Base-by-base conservation (phyloP, 768 basidiomycete genomes). In the Pleurotus tuber-regium region DNA sequence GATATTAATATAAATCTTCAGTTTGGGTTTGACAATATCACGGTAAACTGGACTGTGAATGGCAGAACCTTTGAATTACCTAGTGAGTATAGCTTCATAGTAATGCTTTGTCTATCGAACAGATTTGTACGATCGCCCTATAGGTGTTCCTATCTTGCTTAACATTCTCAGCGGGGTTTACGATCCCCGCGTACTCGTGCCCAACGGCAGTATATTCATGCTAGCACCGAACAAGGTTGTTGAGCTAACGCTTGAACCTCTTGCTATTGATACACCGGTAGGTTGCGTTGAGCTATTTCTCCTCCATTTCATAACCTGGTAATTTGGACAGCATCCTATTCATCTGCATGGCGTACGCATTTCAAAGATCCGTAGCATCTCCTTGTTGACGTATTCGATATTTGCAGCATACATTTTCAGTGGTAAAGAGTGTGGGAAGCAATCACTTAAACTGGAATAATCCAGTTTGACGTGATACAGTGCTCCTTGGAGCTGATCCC, bases 121-220 rank as follows among this genome's bases (percentile, higher is more conserved):
- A 3, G 19, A 11, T 35, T 19, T 9, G n/a, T 38, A 19, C n/a
- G n/a, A n/a, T n/a, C n/a, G n/a, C n/a, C n/a, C n/a, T n/a, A 18
- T 9, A 39, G 64, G 63, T 4, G 65, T 70, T 3, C 77, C 77
- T 1, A 74, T 74, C 3, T 59, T 79, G 5, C 64, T 77, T 4
- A 76, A 79, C 53, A 76, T 77, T 46, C 52, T 77, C 19, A 72
- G 69, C 48, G 76, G 76, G 4, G 63, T 69, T 1, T 57, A 61
- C 3, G 43, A 38, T 3, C 65, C 75, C 2, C 59, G 65, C 35
- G 64, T 70, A 26, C 60, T 77, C 24, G 64, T 73, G 1, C 66
- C 71, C 0, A 29, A 61, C 3, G 74, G 73, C 11, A 63, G 68
- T n/a, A 64, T 76, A 8, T 77, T 72, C 46, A 49, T 57, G 5